Evolutionary conservation across 139 green algal genomes (phyloP).

Genomic region (Micromonas commoda): DNA sequence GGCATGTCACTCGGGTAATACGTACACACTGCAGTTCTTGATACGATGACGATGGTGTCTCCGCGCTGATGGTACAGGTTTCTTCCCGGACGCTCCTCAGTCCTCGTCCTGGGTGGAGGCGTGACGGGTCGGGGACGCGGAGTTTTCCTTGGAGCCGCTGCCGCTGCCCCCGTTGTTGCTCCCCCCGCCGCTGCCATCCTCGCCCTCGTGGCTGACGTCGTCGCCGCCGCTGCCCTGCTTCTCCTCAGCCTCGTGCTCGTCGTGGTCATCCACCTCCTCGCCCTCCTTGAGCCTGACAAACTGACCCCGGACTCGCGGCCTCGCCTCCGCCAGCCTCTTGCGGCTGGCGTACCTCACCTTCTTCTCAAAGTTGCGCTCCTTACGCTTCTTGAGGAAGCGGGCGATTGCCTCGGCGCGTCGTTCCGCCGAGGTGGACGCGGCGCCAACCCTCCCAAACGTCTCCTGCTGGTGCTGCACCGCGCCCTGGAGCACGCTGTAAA

Average conservation of each 20-base stretch:
- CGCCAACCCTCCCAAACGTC: neutral
- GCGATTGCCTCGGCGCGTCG: neutral
- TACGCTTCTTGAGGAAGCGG: constrained; percentile 42
- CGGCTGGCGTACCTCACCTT: constrained; percentile 48
- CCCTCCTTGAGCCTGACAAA: constrained; percentile 35
- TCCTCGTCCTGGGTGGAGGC: too few species aligned
- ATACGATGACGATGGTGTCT: too few species aligned
- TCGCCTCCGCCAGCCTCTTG: constrained; percentile 42
- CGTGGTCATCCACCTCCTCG: neutral
- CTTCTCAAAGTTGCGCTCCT: constrained; percentile 49
- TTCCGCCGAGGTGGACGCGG: neutral
- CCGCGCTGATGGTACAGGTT: too few species aligned
- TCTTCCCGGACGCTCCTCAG: too few species aligned
- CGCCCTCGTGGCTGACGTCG: too few species aligned
- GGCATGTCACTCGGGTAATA: too few species aligned
- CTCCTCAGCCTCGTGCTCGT: neutral
- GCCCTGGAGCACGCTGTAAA: neutral
- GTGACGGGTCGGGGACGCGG: neutral
- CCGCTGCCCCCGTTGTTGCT: neutral
- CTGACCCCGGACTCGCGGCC: constrained; percentile 43
- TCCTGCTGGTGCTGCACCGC: neutral
- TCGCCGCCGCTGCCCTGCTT: neutral
- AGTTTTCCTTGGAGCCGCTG: neutral
- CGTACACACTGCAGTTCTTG: too few species aligned
- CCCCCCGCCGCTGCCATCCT: neutral